phyloP scores from a whole-genome alignment of 768 basidiomycete species.

The Lactifluus volemus region DNA sequence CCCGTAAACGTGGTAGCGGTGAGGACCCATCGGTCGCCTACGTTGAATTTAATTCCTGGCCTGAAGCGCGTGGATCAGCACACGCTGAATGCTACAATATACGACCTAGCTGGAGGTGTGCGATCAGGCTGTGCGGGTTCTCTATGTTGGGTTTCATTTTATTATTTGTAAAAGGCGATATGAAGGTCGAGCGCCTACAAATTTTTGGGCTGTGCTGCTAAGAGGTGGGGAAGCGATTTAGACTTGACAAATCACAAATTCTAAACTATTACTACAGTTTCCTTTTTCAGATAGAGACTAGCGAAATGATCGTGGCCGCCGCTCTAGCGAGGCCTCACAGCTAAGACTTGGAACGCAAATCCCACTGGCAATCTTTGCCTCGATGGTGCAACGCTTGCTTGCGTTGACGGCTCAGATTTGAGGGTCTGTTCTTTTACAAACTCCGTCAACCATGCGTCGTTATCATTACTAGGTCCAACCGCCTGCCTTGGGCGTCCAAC shows the following conservation, averaged over 20 bases:
- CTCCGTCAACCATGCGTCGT: constrained; percentile 12
- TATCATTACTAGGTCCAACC: constrained; percentile 1
- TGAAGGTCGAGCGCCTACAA: neutral
- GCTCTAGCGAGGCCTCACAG: neutral
- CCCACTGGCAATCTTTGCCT: neutral
- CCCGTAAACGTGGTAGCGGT: constrained; percentile 14
- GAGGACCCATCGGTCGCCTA: constrained; percentile 8
- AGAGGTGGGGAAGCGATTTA: neutral
- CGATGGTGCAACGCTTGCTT: neutral
- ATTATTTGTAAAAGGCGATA: constrained; percentile 1
- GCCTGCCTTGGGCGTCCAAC: neutral
- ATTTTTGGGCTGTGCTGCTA: neutral
- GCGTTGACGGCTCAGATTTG: neutral
- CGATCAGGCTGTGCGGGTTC: constrained; percentile 13
- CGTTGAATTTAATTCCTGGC: constrained; percentile 4
- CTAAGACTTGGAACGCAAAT: neutral
- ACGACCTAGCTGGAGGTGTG: neutral
- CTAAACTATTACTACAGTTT: constrained; percentile 1
- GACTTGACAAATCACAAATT: neutral
- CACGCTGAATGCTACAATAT: constrained; percentile 8
- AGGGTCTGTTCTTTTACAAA: neutral
- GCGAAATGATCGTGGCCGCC: neutral
- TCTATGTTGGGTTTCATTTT: neutral
- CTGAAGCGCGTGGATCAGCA: constrained; percentile 16
- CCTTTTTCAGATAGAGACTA: constrained; percentile 3